A percentile compares a stretch with the other conserved stretches of the same genome.
Evolutionary conservation across 108 stramenopile species (phyloP).

Genomic region (Discostella pseudostelligera): DNA sequence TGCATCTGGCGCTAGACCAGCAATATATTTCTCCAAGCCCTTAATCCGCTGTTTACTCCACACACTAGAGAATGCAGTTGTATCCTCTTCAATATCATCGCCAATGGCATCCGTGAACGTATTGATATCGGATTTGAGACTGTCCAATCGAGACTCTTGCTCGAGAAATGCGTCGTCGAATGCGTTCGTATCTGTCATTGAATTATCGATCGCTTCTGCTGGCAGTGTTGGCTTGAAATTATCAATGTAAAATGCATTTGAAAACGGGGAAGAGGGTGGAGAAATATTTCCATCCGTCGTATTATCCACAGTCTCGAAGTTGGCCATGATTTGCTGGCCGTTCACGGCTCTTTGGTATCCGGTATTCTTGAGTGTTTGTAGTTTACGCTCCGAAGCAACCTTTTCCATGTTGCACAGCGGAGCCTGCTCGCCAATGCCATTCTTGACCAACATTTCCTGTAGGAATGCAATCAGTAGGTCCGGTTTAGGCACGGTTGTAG

Average conservation of each 20-base stretch:
- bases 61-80: slow-evolving; percentile 1
- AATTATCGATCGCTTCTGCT: neutral
- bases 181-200: slow-evolving; percentile 8
- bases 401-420: neutral
- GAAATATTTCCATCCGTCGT: neutral
- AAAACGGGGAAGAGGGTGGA: slow-evolving; percentile 31
- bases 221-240: neutral
- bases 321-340: slow-evolving; percentile 14
- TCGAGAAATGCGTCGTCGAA: slow-evolving; percentile 47
- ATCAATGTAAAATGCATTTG: slow-evolving; percentile 30
- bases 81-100: slow-evolving; percentile 5
- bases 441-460: slow-evolving; percentile 3
- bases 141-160: neutral
- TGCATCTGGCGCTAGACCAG: slow-evolving; percentile 12
- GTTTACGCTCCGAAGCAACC: neutral
- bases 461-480: slow-evolving; percentile 8
- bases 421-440: neutral
- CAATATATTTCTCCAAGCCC: slow-evolving; percentile 19
- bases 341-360: slow-evolving; percentile 11
- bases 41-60: slow-evolving; percentile 37
- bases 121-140: neutral
- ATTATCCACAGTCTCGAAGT: neutral
- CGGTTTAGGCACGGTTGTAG: slow-evolving; percentile 14
- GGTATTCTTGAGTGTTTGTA: neutral
- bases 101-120: neutral